These are phyloP conservation scores for Leishmania guyanensis DNA, from an alignment of 208 protist genomes.

Conservation along the genomic window DNA sequence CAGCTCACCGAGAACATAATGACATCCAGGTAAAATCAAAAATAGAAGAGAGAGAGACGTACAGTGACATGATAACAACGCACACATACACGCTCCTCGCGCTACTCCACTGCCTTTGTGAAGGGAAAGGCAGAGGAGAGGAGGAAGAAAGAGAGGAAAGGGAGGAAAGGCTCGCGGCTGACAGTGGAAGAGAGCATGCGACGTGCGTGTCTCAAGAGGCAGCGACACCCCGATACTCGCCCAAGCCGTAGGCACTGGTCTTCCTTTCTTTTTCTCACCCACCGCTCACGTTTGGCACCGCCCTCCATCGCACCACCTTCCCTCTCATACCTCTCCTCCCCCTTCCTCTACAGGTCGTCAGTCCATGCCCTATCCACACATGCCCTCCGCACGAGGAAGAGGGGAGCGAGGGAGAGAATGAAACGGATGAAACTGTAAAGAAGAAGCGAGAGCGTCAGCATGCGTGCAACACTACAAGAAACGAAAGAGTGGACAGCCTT, in stretches of 20 bases:
- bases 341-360: neutral
- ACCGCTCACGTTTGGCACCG: neutral
- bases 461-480: neutral
- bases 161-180: neutral
- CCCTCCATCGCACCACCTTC: neutral
- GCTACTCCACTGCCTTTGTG: neutral
- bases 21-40: neutral
- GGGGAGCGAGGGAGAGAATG: neutral
- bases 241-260: neutral
- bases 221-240: neutral
- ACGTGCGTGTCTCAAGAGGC: neutral
- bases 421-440: neutral
- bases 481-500: neutral
- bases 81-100: neutral
- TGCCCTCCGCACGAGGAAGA: neutral
- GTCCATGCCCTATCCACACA: neutral
- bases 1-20: neutral
- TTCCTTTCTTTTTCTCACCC: neutral
- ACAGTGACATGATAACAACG: neutral
- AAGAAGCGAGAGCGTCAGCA: slow-evolving; percentile 7
- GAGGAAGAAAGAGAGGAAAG: neutral
- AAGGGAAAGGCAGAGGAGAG: neutral
- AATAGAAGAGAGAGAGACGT: slow-evolving; percentile 9
- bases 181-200: neutral
- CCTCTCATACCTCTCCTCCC: neutral